Evolutionary conservation across 768 basidiomycete genomes (phyloP).

Genomic region (Boletales sp.): DNA sequence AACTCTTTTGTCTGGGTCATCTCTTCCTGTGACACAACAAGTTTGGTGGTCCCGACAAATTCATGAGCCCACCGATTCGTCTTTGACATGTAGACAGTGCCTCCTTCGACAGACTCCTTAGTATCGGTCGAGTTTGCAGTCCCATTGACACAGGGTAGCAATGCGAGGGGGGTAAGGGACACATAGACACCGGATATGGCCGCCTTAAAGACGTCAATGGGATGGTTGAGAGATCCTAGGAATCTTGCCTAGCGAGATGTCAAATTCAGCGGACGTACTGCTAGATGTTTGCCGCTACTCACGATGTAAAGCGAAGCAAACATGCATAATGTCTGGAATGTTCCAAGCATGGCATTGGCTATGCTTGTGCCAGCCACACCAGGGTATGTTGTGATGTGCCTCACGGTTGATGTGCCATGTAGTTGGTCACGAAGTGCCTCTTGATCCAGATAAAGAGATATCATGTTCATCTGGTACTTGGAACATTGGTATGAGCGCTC

Average conservation of each 20-base stretch:
- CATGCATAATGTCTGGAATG: constrained; percentile 47
- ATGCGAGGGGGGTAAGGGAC: constrained; percentile 53
- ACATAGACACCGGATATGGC: constrained; percentile 66
- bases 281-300: constrained; percentile 25
- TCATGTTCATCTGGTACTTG: constrained; percentile 77
- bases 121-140: constrained; percentile 3
- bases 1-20: constrained; percentile 44
- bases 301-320: constrained; percentile 61
- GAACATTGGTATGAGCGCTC: constrained; percentile 62
- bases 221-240: constrained; percentile 64
- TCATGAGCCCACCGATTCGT: constrained; percentile 55
- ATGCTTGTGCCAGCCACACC: constrained; percentile 69
- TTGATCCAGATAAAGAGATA: constrained; percentile 53
- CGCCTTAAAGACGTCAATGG: constrained; percentile 58
- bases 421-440: constrained; percentile 31
- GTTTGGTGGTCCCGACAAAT: constrained; percentile 44
- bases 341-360: constrained; percentile 41
- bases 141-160: constrained; percentile 37
- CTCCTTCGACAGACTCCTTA: constrained; percentile 11
- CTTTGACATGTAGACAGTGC: constrained; percentile 50
- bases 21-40: constrained; percentile 52
- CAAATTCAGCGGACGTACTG: constrained; percentile 1
- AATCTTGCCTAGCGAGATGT: constrained; percentile 53
- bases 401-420: constrained; percentile 9
- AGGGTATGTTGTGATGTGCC: constrained; percentile 67